Base-by-base conservation (phyloP, 78 protist species). In the Dictyostelium purpureum region DNA sequence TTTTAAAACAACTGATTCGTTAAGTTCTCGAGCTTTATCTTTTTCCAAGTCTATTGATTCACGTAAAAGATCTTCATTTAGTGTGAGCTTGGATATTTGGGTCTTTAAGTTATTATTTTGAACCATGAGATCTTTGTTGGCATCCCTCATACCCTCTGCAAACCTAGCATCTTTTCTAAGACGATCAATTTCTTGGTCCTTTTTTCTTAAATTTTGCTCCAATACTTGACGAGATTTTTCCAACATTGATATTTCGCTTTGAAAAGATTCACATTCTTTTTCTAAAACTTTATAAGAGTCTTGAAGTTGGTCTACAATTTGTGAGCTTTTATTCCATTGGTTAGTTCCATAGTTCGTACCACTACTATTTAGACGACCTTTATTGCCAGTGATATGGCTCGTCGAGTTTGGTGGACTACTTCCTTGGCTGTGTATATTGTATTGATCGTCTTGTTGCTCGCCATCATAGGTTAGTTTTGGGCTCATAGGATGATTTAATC, bases 111-210 rank as follows among this genome's bases (percentile, higher is more conserved):
- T 74, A 9, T 37, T 75, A 35, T 85, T 85, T 85, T 85, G 92
- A 7, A 85, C 92, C 35, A 38, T 73, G 10, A 85, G 77, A 28
- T 85, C 92, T 52, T 85, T 85, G 59, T 85, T 85, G 0, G 92
- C 51, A 35, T 85, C 92, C 47, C 92, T 52, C 92, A 85, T 85
- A 19, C 92, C 92, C 38, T 85, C 92, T 1, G 61, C 71, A 65
- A 85, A 85, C 6, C 69, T 56, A 14, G 92, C 40, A 1, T 85
- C 82, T 54, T 73, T 85, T 47, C 66, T 70, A 4, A 85, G 65
- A 9, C 18, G 24, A 16, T 85, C 92, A 56, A 73, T 73, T 59
- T 85, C 92, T 43, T 59, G 75, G 10, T 85, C 92, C 33, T 61
- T 70, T 45, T 85, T 85, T 37, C 21, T 85, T 5, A 85, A 67